These are phyloP conservation scores for Rhizophlyctis rosea DNA, from an alignment of 192 early-diverging fungal genomes.

Conservation along the genomic window DNA sequence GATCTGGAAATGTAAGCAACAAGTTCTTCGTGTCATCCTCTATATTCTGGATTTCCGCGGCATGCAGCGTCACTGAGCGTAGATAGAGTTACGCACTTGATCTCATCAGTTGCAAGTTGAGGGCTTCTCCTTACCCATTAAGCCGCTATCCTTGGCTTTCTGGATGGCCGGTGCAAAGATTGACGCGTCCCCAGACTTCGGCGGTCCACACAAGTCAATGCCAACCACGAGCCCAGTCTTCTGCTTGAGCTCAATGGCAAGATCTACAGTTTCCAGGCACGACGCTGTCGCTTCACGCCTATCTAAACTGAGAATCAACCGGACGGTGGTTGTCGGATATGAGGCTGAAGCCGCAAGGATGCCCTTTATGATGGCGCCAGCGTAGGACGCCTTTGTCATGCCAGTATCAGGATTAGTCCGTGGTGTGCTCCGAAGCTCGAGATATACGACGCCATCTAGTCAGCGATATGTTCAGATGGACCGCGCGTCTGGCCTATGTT, in stretches of 20 bases:
- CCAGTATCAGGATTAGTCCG: conserved; percentile 35
- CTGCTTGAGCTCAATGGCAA: conserved; percentile 48
- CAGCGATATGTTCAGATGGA: too few relatives aligned
- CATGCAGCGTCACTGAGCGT: conserved; percentile 55
- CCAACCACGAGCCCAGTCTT: conserved; percentile 44
- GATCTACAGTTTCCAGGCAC: conserved; percentile 47
- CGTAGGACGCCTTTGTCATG: conserved; percentile 53
- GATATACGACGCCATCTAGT: conserved; percentile 53
- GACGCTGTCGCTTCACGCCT: conserved; percentile 43
- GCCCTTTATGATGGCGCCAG: conserved; percentile 33
- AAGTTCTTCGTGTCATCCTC: conserved; percentile 38
- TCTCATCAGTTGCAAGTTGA: too few relatives aligned
- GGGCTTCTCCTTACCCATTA: conserved; percentile 23
- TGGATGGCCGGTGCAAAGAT: conserved; percentile 45
- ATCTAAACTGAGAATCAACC: conserved; percentile 56
- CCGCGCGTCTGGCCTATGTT: too few relatives aligned
- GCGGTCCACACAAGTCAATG: conserved; percentile 63
- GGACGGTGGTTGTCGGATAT: conserved; percentile 39
- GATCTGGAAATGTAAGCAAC: conserved; percentile 39
- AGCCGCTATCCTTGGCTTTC: conserved; percentile 39
- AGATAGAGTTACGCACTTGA: too few relatives aligned
- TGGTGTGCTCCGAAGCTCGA: conserved; percentile 60
- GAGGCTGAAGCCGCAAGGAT: conserved; percentile 20
- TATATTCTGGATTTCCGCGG: conserved; percentile 49
- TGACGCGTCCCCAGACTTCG: conserved; percentile 36